Evolutionary conservation across 495 filamentous ascomycete species (phyloP).

Genomic region (Penicillium soppii): DNA sequence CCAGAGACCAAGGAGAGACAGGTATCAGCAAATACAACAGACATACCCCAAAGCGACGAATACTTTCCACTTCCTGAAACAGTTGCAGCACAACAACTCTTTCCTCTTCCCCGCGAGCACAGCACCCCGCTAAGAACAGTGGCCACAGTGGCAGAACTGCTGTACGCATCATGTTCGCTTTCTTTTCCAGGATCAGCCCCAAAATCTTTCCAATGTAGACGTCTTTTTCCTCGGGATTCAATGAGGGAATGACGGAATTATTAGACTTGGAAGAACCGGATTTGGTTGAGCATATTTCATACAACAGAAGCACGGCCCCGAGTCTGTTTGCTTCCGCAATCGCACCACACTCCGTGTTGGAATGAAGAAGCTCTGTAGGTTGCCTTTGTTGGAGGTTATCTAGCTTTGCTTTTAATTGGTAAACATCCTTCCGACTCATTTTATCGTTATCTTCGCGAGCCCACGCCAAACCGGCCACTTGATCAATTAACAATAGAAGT

Average conservation of each 20-base stretch:
- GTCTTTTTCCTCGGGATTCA: constrained; percentile 6
- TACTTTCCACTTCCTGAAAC: constrained; percentile 14
- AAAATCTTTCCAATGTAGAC: constrained; percentile 14
- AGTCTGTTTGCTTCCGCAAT: constrained; percentile 28
- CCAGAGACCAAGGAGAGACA: constrained; percentile 12
- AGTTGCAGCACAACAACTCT: constrained; percentile 18
- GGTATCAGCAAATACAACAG: constrained; percentile 4
- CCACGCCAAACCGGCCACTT: constrained; percentile 22
- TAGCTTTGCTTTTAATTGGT: constrained; percentile 6
- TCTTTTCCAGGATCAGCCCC: constrained; percentile 11
- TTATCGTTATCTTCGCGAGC: constrained; percentile 1
- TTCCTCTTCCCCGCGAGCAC: constrained; percentile 20
- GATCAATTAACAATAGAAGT: constrained; percentile 22
- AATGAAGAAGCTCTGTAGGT: constrained; percentile 10
- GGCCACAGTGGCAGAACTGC: constrained; percentile 26
- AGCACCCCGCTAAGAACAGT: constrained; percentile 26
- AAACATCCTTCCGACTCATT: not conserved
- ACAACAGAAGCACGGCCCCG: constrained; percentile 22
- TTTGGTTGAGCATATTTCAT: constrained; percentile 19
- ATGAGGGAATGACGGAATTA: not conserved
- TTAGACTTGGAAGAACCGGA: no score
- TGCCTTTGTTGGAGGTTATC: constrained; percentile 15
- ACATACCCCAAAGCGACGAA: constrained; percentile 14
- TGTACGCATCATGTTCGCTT: constrained; percentile 21
- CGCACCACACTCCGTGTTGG: constrained; percentile 13